Percentiles rank a stretch among this genome's conserved stretches.
phyloP scores from a whole-genome alignment of 129 eudicot genomes.

The Erigeron canadensis region DNA sequence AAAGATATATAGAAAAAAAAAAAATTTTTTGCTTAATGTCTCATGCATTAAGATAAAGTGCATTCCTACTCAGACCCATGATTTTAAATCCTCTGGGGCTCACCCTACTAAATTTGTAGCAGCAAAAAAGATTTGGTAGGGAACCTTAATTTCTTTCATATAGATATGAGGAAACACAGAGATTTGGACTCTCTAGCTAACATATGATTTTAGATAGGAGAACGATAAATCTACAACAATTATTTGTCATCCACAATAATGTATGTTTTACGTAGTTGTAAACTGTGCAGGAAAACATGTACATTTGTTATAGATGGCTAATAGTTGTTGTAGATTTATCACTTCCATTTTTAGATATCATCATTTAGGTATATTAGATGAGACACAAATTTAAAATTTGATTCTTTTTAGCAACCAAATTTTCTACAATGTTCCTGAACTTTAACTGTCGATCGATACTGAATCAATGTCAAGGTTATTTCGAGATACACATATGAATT shows the following conservation, averaged over 20 bases:
- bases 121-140: slow-evolving; percentile 26
- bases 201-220: slow-evolving; percentile 13
- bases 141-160: slow-evolving; percentile 21
- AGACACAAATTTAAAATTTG: neutral
- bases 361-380: neutral
- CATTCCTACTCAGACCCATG: slow-evolving; percentile 34
- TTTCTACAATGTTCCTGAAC: too few species aligned
- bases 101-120: slow-evolving; percentile 9
- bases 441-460: too few species aligned
- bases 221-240: too few species aligned
- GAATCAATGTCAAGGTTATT: too few species aligned
- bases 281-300: too few species aligned
- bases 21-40: neutral
- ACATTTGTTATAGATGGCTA: too few species aligned
- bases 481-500: too few species aligned
- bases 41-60: slow-evolving; percentile 16
- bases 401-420: neutral
- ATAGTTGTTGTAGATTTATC: too few species aligned
- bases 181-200: neutral
- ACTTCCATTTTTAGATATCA: too few species aligned
- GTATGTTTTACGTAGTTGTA: too few species aligned
- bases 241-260: too few species aligned
- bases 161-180: neutral
- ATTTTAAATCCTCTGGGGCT: slow-evolving; percentile 13
- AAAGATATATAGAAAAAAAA: slow-evolving; percentile 14